phyloP scores from a whole-genome alignment of 2,329 filamentous ascomycete genomes.

The Fusarium citri region DNA sequence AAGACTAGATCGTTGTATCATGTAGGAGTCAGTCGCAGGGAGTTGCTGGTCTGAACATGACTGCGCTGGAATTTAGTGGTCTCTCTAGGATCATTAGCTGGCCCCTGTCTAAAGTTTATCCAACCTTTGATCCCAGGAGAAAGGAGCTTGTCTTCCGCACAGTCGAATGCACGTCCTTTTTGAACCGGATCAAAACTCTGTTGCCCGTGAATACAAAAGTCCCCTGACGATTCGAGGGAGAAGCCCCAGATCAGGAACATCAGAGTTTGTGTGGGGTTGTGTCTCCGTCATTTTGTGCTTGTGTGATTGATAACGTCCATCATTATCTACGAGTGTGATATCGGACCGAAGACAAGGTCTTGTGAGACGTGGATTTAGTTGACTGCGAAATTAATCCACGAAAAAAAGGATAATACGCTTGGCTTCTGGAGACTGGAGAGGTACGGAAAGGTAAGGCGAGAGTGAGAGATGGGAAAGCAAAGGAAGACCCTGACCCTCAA shows the following conservation, averaged over 20 bases:
- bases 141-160: conserved; percentile 1
- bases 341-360: conserved; percentile 32
- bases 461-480: conserved; percentile 10
- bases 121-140: not conserved
- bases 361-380: conserved; percentile 25
- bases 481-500: conserved; percentile 14
- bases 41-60: conserved; percentile 5
- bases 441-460: not conserved
- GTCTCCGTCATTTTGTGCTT: conserved; percentile 10
- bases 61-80: not conserved
- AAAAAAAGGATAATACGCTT: not conserved
- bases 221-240: not conserved
- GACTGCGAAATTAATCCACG: conserved; percentile 15
- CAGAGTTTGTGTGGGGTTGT: conserved; percentile 16
- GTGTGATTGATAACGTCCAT: conserved; percentile 30
- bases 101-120: conserved; percentile 5
- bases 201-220: not conserved
- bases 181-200: conserved; percentile 15
- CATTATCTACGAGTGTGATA: conserved; percentile 27
- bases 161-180: conserved; percentile 5
- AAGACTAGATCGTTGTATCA: not conserved
- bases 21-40: conserved; percentile 9
- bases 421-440: not conserved
- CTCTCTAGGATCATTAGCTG: not conserved
- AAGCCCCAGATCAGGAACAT: not conserved